phyloP scores from a whole-genome alignment of 2,329 filamentous ascomycete species.

The Proliferodiscus dingleyae region DNA sequence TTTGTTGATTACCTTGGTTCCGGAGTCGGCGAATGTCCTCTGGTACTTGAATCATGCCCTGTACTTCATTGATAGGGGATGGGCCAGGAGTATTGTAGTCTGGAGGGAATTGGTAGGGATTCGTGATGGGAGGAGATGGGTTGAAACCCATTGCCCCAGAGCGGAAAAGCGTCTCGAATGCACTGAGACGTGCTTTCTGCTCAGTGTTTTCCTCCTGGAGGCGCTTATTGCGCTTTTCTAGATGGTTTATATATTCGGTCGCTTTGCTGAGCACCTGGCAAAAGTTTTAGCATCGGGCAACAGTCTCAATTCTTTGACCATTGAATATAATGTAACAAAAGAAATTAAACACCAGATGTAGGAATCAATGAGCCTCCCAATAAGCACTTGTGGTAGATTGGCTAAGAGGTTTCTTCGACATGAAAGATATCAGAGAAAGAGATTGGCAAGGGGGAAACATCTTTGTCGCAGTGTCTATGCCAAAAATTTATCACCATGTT shows the following conservation, averaged over 20 bases:
- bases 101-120: slow-evolving; percentile 27
- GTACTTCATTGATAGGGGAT: slow-evolving; percentile 35
- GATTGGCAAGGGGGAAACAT: no score
- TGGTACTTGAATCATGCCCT: slow-evolving; percentile 61
- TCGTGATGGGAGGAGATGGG: slow-evolving; percentile 46
- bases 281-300: slow-evolving; percentile 7
- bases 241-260: slow-evolving; percentile 89
- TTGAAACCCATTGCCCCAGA: slow-evolving; percentile 60
- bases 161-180: slow-evolving; percentile 75
- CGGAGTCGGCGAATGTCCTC: slow-evolving; percentile 51
- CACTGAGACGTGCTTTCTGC: slow-evolving; percentile 72
- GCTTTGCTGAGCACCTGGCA: slow-evolving; percentile 72
- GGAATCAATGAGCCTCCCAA: no score
- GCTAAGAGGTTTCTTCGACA: not conserved
- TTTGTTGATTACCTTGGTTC: slow-evolving; percentile 28
- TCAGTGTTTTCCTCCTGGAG: slow-evolving; percentile 75
- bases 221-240: slow-evolving; percentile 84
- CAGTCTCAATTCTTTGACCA: no score
- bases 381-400: not conserved
- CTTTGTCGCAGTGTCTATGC: no score
- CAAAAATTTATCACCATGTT: no score
- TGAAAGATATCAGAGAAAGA: no score
- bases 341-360: no score
- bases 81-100: slow-evolving; percentile 28
- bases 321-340: no score